phyloP scores from a whole-genome alignment of 1,284 basidiomycete genomes.

The Pisolithus thermaeus region DNA sequence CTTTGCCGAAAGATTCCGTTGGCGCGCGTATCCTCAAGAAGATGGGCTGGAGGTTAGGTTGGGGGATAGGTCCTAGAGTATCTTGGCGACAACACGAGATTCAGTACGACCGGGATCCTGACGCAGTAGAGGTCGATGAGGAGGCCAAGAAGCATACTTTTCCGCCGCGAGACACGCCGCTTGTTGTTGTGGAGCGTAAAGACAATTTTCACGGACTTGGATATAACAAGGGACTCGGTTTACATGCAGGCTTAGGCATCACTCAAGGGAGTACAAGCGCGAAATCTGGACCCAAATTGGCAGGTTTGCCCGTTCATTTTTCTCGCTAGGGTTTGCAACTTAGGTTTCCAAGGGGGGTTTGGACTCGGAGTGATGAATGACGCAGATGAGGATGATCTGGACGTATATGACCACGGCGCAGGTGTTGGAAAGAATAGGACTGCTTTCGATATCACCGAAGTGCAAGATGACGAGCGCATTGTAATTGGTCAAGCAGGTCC shows the following conservation, averaged over 20 bases:
- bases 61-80: constrained; percentile 91
- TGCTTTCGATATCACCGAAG: constrained; percentile 66
- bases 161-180: constrained; percentile 74
- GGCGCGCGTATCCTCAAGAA: constrained; percentile 84
- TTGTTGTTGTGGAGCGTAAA: constrained; percentile 62
- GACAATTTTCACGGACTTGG: constrained; percentile 79
- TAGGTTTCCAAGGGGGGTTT: constrained; percentile 56
- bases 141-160: constrained; percentile 85
- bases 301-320: constrained; percentile 37
- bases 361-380: constrained; percentile 84
- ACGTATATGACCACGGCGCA: constrained; percentile 63
- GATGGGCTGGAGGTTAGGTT: constrained; percentile 93
- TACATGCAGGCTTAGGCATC: constrained; percentile 53
- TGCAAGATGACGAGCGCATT: constrained; percentile 57
- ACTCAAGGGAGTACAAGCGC: constrained; percentile 9
- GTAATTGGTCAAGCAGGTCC: constrained; percentile 26
- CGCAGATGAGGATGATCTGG: constrained; percentile 85
- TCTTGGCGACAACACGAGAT: constrained; percentile 68
- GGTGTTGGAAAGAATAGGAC: constrained; percentile 42
- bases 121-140: constrained; percentile 52
- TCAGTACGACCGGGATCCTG: constrained; percentile 54
- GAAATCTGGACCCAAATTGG: constrained; percentile 48
- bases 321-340: neutral
- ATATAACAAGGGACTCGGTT: constrained; percentile 58
- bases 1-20: constrained; percentile 60